Percentiles rank a stretch among this genome's conserved stretches.
Conservation (phyloP, 768 basidiomycete species). For the Panellus pusillus region DNA sequence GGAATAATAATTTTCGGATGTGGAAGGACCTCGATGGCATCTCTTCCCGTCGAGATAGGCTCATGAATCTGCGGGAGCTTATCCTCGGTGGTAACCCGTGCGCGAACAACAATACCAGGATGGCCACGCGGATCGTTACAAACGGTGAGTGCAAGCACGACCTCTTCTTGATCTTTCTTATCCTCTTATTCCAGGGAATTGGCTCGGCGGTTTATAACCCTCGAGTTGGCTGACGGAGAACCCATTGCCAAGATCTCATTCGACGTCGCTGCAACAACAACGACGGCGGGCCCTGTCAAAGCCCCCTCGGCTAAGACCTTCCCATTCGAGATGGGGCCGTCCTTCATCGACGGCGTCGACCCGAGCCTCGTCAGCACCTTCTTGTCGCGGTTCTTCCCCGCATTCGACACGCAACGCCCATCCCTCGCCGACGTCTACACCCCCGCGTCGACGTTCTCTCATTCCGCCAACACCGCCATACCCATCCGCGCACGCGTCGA, state of each 20-base stretch:
- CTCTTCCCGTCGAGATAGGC: conserved; percentile 56
- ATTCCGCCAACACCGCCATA: conserved; percentile 81
- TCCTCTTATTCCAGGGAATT: conserved; percentile 60
- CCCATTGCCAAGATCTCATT: conserved; percentile 79
- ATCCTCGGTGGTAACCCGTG: conserved; percentile 74
- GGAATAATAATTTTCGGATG: conserved; percentile 69
- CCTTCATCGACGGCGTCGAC: conserved; percentile 76
- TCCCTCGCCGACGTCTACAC: conserved; percentile 74
- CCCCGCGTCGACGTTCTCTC: conserved; percentile 87
- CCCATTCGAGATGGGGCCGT: conserved; percentile 70
- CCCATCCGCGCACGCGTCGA: conserved; percentile 75
- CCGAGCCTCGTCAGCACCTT: conserved; percentile 70
- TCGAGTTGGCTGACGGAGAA: conserved; percentile 84
- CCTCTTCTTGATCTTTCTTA: neutral
- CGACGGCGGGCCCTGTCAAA: conserved; percentile 27
- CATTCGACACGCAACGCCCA: conserved; percentile 77
- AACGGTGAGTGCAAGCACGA: conserved; percentile 48
- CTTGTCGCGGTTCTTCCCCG: conserved; percentile 81
- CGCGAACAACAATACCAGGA: conserved; percentile 58
- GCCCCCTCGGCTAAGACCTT: conserved; percentile 69
- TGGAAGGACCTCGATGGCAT: conserved; percentile 73
- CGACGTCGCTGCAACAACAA: conserved; percentile 57
- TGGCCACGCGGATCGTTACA: conserved; percentile 62
- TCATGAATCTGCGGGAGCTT: conserved; percentile 68
- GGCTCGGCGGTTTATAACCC: conserved; percentile 72